Conservation (phyloP, 345 rosid species). For the Eucalyptus decipiens region DNA sequence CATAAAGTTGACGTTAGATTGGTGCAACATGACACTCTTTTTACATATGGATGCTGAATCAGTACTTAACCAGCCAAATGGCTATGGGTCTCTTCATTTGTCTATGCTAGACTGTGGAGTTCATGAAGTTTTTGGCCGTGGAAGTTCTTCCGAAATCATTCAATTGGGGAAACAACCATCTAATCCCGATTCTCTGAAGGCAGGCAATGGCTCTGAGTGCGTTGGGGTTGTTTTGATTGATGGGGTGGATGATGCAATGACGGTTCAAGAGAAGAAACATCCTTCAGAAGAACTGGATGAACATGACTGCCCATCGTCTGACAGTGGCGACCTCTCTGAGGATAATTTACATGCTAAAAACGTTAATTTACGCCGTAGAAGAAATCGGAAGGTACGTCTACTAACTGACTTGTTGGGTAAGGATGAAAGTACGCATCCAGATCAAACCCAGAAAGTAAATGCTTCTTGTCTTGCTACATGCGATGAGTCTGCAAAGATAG, state of each 20-base stretch:
- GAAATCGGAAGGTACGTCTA: conserved; percentile 54
- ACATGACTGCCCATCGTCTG: conserved; percentile 32
- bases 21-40: background rate
- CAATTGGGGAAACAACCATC: conserved; percentile 7
- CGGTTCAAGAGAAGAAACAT: conserved; percentile 6
- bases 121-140: conserved; percentile 7
- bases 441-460: conserved; percentile 10
- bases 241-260: conserved; percentile 11
- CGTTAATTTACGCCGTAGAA: conserved; percentile 41
- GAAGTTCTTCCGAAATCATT: background rate
- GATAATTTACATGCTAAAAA: conserved; percentile 8
- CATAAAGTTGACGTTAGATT: background rate
- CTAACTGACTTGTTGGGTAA: conserved; percentile 64
- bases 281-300: conserved; percentile 23
- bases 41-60: conserved; percentile 9
- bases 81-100: conserved; percentile 4
- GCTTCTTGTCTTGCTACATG: conserved; percentile 11
- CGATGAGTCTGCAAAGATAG: conserved; percentile 9
- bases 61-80: conserved; percentile 6
- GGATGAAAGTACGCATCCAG: conserved; percentile 10
- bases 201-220: conserved; percentile 3
- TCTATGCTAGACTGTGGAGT: background rate
- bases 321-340: conserved; percentile 33
- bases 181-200: background rate
- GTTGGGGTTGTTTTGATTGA: conserved; percentile 12